These are phyloP conservation scores for Pseudogymnoascus destructans DNA, from an alignment of 2,329 filamentous ascomycete species.

Conservation along the genomic window DNA sequence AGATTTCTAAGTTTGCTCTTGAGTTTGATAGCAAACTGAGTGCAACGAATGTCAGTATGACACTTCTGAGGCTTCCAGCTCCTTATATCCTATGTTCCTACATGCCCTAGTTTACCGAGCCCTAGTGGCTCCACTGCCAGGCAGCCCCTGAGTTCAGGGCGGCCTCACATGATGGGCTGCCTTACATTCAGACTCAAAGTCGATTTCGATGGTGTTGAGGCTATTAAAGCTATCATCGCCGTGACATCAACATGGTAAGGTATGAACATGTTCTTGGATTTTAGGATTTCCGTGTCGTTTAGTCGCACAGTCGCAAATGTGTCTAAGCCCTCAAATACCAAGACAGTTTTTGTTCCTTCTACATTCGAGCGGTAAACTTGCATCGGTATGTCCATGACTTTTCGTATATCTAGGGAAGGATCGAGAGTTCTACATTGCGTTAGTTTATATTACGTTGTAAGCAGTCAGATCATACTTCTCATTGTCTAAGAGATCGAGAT, in stretches of 20 bases:
- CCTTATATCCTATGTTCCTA: too few species aligned
- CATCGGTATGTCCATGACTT: slow-evolving; percentile 32
- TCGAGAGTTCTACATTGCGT: slow-evolving; percentile 28
- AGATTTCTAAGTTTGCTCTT: too few species aligned
- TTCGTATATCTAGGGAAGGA: slow-evolving; percentile 35
- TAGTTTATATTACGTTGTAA: background rate
- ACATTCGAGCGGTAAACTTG: slow-evolving; percentile 16
- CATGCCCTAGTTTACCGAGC: too few species aligned
- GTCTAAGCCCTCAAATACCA: slow-evolving; percentile 52
- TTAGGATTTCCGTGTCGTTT: slow-evolving; percentile 39
- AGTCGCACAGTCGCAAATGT: slow-evolving; percentile 47
- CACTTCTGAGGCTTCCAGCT: too few species aligned
- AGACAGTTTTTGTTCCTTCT: slow-evolving; percentile 27
- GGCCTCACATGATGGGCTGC: too few species aligned
- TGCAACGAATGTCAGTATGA: too few species aligned
- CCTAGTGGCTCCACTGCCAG: too few species aligned
- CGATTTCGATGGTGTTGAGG: slow-evolving; percentile 39
- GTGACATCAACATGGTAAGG: slow-evolving; percentile 41
- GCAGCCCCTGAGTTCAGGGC: too few species aligned
- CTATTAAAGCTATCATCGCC: slow-evolving; percentile 21
- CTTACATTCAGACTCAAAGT: slow-evolving; percentile 43
- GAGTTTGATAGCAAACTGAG: too few species aligned
- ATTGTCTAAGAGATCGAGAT: slow-evolving; percentile 10
- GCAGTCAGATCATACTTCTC: background rate
- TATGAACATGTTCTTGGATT: slow-evolving; percentile 52